A percentile compares a stretch with the other conserved stretches of the same genome.
Evolutionary conservation across 1,284 basidiomycete genomes (phyloP).

Genomic region (Puccinia horiana): DNA sequence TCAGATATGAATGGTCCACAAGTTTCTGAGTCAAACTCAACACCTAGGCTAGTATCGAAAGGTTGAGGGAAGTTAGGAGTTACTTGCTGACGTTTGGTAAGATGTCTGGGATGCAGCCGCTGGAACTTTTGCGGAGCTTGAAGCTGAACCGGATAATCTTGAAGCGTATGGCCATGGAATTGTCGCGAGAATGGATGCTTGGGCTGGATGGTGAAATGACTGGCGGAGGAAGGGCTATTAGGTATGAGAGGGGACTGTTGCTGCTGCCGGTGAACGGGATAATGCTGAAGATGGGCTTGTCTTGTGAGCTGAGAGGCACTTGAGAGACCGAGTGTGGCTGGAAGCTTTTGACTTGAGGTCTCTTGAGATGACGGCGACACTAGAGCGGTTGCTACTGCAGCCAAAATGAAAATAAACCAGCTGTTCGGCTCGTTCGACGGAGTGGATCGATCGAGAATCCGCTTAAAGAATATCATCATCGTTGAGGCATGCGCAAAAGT

Average conservation of each 20-base stretch:
- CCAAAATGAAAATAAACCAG: background rate
- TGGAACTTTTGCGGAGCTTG: background rate
- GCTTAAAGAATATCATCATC: background rate
- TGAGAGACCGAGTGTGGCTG: background rate
- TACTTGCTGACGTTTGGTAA: background rate
- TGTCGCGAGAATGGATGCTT: background rate
- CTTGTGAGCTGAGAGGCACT: background rate
- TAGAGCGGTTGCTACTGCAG: background rate
- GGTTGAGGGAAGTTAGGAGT: conserved; percentile 13
- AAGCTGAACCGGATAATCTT: background rate
- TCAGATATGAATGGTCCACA: conserved; percentile 19
- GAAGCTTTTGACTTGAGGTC: background rate
- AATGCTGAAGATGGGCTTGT: background rate
- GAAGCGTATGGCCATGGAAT: background rate
- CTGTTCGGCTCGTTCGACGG: background rate
- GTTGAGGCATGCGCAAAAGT: background rate
- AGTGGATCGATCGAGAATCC: background rate
- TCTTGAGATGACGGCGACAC: background rate
- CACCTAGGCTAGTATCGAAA: conserved; percentile 26
- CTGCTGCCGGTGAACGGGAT: background rate
- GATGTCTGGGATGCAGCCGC: background rate
- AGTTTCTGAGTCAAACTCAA: conserved; percentile 8
- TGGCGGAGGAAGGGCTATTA: background rate
- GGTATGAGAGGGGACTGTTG: background rate
- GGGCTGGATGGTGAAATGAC: background rate